Percentiles rank a stretch among this genome's conserved stretches.
Conservation (phyloP, 176 grass and related monocot species). For the Phoenix roebelenii region DNA sequence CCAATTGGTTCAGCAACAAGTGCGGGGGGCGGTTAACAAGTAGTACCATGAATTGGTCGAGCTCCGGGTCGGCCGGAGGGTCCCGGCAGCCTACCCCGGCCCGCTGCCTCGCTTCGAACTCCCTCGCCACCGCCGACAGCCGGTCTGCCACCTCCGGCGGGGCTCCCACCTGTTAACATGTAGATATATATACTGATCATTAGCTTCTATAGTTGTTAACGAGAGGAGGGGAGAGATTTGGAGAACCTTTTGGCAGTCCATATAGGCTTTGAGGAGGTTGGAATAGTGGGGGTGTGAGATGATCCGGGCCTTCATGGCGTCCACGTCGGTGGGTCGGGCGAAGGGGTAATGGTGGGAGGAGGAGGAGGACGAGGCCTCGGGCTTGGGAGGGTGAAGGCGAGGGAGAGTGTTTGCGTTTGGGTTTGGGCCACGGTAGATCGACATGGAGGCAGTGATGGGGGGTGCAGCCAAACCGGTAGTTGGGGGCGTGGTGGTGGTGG, state of each 20-base stretch:
- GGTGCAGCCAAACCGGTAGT: neutral
- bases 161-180: constrained; percentile 57
- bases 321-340: constrained; percentile 32
- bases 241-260: constrained; percentile 87
- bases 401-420: constrained; percentile 13
- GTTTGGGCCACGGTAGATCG: constrained; percentile 1
- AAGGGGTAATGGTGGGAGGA: constrained; percentile 35
- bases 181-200: too few relatives aligned
- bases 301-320: constrained; percentile 94
- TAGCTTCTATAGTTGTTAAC: neutral
- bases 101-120: constrained; percentile 71
- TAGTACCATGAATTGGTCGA: constrained; percentile 95
- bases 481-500: neutral
- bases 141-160: constrained; percentile 72
- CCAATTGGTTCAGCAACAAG: too few relatives aligned
- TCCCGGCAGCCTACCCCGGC: constrained; percentile 42
- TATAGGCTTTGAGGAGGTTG: constrained; percentile 86
- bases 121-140: constrained; percentile 56
- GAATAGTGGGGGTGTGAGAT: constrained; percentile 90
- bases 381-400: constrained; percentile 36
- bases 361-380: constrained; percentile 31
- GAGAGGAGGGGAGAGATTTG: neutral
- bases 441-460: neutral
- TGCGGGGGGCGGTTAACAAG: neutral
- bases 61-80: constrained; percentile 64